Percentiles rank a stretch among this genome's conserved stretches.
These are phyloP conservation scores for Solioccasus polychromus DNA, from an alignment of 768 basidiomycete species.

Conservation along the genomic window DNA sequence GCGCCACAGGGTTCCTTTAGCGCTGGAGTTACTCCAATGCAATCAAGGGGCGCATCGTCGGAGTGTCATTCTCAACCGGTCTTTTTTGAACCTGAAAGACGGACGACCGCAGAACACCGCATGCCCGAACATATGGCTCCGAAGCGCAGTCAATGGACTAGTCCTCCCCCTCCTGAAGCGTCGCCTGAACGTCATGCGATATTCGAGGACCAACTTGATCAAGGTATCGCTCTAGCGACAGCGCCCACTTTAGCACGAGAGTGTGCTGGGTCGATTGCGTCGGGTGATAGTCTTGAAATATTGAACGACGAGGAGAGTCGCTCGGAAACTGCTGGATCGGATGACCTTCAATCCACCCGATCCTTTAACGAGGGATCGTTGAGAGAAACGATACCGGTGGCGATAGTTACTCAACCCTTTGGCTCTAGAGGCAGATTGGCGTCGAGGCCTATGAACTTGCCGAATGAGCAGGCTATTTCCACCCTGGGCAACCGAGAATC, in stretches of 20 bases:
- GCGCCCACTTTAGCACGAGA: slow-evolving; percentile 60
- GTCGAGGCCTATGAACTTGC: slow-evolving; percentile 11
- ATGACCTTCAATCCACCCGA: slow-evolving; percentile 66
- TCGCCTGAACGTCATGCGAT: slow-evolving; percentile 60
- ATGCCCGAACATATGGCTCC: slow-evolving; percentile 78
- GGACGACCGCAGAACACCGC: slow-evolving; percentile 30
- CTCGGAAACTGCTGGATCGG: slow-evolving; percentile 60
- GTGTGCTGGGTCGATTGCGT: slow-evolving; percentile 46
- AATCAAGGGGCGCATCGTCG: slow-evolving; percentile 41
- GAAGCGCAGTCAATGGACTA: slow-evolving; percentile 78
- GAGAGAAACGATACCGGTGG: slow-evolving; percentile 11
- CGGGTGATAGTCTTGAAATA: slow-evolving; percentile 57
- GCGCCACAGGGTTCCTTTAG: slow-evolving; percentile 74
- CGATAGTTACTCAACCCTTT: slow-evolving; percentile 6
- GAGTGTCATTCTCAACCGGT: slow-evolving; percentile 51
- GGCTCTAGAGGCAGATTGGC: slow-evolving; percentile 26
- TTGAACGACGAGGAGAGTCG: slow-evolving; percentile 64
- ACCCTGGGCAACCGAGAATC: slow-evolving; percentile 4
- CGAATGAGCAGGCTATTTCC: slow-evolving; percentile 4
- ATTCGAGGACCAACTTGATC: slow-evolving; percentile 67
- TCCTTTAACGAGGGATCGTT: slow-evolving; percentile 57
- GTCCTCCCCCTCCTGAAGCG: slow-evolving; percentile 78
- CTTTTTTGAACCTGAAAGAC: slow-evolving; percentile 43
- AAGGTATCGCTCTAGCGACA: slow-evolving; percentile 67
- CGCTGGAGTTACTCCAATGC: slow-evolving; percentile 58